A percentile compares a stretch with the other conserved stretches of the same genome.
phyloP scores from a whole-genome alignment of 208 protist species.

The Trypanosoma avium region DNA sequence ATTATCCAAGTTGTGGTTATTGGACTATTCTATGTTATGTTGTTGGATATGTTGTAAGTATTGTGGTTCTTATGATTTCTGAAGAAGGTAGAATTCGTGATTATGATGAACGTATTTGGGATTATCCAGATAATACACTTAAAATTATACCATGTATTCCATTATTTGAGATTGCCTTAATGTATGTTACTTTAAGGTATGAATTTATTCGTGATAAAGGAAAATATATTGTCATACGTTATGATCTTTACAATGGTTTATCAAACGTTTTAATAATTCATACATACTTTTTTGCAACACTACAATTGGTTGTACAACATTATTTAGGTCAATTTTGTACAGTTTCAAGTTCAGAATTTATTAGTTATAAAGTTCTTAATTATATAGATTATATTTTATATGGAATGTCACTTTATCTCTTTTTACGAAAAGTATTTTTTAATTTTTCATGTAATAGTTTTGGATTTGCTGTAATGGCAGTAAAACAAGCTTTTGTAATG shows the following conservation, averaged over 20 bases:
- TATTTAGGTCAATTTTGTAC: constrained; percentile 35
- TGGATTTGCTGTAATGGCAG: constrained; percentile 52
- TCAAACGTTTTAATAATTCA: constrained; percentile 57
- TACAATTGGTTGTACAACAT: constrained; percentile 73
- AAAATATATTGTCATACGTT: constrained; percentile 78
- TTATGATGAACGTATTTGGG: constrained; percentile 65
- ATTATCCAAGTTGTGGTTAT: constrained; percentile 43
- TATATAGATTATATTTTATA: constrained; percentile 37
- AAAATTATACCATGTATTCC: constrained; percentile 74
- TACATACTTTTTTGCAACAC: constrained; percentile 60
- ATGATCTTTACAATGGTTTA: constrained; percentile 77
- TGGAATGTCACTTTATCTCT: constrained; percentile 56
- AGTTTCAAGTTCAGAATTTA: constrained; percentile 19
- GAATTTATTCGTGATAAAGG: constrained; percentile 38
- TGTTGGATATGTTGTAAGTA: constrained; percentile 61
- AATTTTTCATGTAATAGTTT: constrained; percentile 69
- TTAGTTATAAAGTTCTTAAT: constrained; percentile 46
- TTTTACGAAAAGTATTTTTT: constrained; percentile 49
- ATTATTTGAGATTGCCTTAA: constrained; percentile 68
- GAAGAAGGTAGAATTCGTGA: constrained; percentile 67
- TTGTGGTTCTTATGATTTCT: constrained; percentile 57
- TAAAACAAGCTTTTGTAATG: constrained; percentile 1
- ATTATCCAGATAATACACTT: constrained; percentile 69
- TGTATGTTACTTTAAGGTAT: constrained; percentile 66
- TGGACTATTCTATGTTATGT: constrained; percentile 82